Conservation (phyloP, 2,329 filamentous ascomycete species). For the Beauveria sp. region DNA sequence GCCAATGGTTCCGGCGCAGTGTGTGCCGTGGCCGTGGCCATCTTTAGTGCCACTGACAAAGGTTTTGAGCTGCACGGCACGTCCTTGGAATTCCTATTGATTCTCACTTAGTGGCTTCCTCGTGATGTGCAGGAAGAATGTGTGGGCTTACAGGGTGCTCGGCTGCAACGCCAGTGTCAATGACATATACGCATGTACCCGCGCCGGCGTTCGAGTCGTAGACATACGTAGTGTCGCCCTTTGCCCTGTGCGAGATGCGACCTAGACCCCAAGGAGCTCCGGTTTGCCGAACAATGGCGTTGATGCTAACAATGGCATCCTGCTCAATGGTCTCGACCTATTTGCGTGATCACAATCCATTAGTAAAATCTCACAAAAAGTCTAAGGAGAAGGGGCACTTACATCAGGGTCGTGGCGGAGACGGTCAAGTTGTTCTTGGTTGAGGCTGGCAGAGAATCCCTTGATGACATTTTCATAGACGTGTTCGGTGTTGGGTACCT, state of each 20-base stretch:
- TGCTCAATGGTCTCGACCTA: slow-evolving; percentile 30
- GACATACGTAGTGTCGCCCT: slow-evolving; percentile 21
- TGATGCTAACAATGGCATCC: slow-evolving; percentile 25
- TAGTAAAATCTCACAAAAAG: background rate
- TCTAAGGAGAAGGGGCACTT: background rate
- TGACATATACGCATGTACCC: slow-evolving; percentile 33
- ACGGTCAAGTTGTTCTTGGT: slow-evolving; percentile 14
- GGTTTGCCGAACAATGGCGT: slow-evolving; percentile 21
- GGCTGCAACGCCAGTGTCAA: slow-evolving; percentile 34
- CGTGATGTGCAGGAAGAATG: slow-evolving; percentile 3
- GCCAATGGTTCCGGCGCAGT: slow-evolving; percentile 21
- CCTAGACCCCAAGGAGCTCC: slow-evolving; percentile 31
- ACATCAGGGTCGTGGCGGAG: slow-evolving; percentile 18
- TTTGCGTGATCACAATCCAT: background rate
- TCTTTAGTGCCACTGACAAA: slow-evolving; percentile 15
- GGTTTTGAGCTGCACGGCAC: slow-evolving; percentile 19
- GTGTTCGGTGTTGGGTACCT: slow-evolving; percentile 16
- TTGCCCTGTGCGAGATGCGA: slow-evolving; percentile 24
- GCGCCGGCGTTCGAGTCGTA: slow-evolving; percentile 28
- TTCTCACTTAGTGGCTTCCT: background rate
- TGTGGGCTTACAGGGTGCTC: slow-evolving; percentile 23
- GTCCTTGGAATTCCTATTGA: slow-evolving; percentile 18
- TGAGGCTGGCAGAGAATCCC: slow-evolving; percentile 19
- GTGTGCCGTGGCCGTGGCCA: slow-evolving; percentile 31
- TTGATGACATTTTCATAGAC: slow-evolving; percentile 17